These are phyloP conservation scores for Xerocomellus dryophilus DNA, from an alignment of 768 basidiomycete species.

Conservation along the genomic window DNA sequence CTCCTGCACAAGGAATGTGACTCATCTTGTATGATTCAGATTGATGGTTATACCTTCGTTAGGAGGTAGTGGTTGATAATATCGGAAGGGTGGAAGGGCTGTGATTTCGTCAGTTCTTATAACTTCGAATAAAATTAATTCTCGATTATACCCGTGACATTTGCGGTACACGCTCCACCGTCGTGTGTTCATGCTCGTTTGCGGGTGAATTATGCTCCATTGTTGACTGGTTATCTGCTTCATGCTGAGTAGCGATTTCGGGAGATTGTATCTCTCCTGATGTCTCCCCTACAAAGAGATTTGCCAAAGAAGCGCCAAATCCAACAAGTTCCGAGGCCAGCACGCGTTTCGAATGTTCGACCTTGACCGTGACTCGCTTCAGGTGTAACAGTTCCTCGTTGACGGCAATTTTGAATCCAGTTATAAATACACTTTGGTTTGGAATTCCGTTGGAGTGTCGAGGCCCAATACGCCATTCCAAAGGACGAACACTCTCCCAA, in stretches of 20 bases:
- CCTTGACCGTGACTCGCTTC: background rate
- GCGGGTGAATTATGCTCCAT: too few species aligned
- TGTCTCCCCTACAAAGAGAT: too few species aligned
- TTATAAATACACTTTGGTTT: constrained; percentile 15
- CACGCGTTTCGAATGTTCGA: background rate
- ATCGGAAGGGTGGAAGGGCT: background rate
- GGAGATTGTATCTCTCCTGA: too few species aligned
- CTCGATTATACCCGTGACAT: too few species aligned
- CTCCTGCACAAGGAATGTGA: background rate
- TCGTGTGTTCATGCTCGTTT: too few species aligned
- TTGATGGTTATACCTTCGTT: background rate
- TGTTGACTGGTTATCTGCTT: too few species aligned
- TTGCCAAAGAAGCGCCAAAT: background rate
- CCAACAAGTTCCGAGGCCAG: background rate
- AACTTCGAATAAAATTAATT: background rate
- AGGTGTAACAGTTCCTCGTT: background rate
- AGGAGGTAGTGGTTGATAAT: background rate
- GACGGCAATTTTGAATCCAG: constrained; percentile 7
- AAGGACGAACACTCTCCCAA: background rate
- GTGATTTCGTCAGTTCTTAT: background rate
- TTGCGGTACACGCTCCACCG: too few species aligned
- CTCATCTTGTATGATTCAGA: too few species aligned
- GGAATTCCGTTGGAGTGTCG: background rate
- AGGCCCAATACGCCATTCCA: background rate
- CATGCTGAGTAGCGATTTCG: too few species aligned